Evolutionary conservation across 441 rosid genomes (phyloP).

Genomic region (Brassica balearica): DNA sequence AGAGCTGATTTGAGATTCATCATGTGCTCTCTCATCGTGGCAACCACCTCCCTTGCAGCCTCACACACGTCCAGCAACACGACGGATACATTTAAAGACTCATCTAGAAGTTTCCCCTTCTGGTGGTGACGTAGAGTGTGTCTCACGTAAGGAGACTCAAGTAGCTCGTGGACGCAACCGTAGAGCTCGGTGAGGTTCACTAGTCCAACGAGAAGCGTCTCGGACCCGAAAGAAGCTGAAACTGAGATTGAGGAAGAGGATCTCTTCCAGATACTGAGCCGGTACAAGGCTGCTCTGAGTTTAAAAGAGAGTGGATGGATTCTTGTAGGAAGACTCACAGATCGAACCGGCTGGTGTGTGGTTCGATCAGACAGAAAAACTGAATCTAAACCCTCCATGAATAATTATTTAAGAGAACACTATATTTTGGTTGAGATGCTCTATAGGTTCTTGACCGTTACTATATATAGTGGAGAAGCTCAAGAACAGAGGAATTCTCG

Average conservation of each 20-base stretch:
- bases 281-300: slow-evolving; percentile 52
- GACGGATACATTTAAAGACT: slow-evolving; percentile 56
- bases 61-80: slow-evolving; percentile 59
- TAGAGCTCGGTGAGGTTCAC: slow-evolving; percentile 61
- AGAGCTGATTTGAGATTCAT: slow-evolving; percentile 58
- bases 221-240: slow-evolving; percentile 29
- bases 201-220: slow-evolving; percentile 51
- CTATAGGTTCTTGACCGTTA: slow-evolving; percentile 20
- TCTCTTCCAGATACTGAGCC: slow-evolving; percentile 48
- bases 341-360: slow-evolving; percentile 57
- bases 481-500: slow-evolving; percentile 20
- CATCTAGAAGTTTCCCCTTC: slow-evolving; percentile 49
- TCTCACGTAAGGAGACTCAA: slow-evolving; percentile 50
- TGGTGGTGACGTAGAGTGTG: slow-evolving; percentile 46
- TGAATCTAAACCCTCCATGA: slow-evolving; percentile 45
- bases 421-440: slow-evolving; percentile 43
- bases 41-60: slow-evolving; percentile 50
- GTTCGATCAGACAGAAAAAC: slow-evolving; percentile 39
- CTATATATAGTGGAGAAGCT: slow-evolving; percentile 38
- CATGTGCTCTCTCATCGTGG: slow-evolving; percentile 54
- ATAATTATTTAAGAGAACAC: slow-evolving; percentile 19
- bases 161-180: slow-evolving; percentile 51
- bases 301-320: slow-evolving; percentile 54
- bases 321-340: slow-evolving; percentile 78
- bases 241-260: slow-evolving; percentile 38